Percentiles rank a stretch among this genome's conserved stretches.
Evolutionary conservation across 75 land plant species (phyloP).

Genomic region (Ceratopteris richardii): DNA sequence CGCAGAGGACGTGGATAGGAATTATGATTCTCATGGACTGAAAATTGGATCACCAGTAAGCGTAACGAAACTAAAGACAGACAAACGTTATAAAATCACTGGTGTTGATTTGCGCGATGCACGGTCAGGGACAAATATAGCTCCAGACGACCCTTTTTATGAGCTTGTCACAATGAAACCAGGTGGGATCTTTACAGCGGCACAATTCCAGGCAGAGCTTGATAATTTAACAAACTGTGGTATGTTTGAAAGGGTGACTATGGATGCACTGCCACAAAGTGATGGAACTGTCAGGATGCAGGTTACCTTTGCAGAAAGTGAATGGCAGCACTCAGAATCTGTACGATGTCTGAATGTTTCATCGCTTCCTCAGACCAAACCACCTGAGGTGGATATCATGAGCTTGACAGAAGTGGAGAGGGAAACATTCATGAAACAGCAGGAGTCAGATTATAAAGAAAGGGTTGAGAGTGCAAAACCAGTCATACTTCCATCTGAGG

Average conservation of each 20-base stretch:
- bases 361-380: constrained; percentile 47
- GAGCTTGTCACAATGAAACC: constrained; percentile 79
- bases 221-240: constrained; percentile 71
- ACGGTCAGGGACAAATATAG: constrained; percentile 16
- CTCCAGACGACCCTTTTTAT: constrained; percentile 60
- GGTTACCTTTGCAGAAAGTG: constrained; percentile 57
- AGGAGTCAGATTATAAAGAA: constrained; percentile 60
- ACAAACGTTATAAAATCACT: constrained; percentile 68
- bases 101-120: constrained; percentile 61
- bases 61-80: constrained; percentile 51
- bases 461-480: constrained; percentile 51
- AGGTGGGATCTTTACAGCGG: constrained; percentile 62
- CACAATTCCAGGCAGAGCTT: constrained; percentile 61
- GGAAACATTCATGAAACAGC: constrained; percentile 30
- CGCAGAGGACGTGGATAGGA: constrained; percentile 31
- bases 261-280: constrained; percentile 60
- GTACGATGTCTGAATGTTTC: constrained; percentile 86
- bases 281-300: constrained; percentile 73
- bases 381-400: constrained; percentile 42
- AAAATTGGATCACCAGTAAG: constrained; percentile 59
- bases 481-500: constrained; percentile 59
- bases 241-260: constrained; percentile 83
- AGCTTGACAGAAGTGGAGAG: constrained; percentile 62
- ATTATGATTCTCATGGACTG: constrained; percentile 79
- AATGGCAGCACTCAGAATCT: constrained; percentile 68